Base-by-base conservation (phyloP, 1,284 basidiomycete species). In the Cystobasidiaceae sp. region DNA sequence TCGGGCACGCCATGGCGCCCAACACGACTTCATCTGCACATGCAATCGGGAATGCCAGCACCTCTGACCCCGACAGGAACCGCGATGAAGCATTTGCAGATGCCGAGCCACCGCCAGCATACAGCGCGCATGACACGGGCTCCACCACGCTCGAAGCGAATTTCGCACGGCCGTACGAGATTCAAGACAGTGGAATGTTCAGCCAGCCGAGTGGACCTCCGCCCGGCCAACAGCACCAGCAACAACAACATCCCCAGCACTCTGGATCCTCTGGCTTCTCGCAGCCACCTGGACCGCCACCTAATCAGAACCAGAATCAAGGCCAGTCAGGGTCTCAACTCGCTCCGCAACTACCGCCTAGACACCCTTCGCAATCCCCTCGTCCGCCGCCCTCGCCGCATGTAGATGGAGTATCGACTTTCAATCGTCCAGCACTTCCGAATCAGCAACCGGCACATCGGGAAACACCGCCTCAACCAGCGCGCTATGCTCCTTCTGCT, bases 401-500 rank as follows among this genome's bases (percentile, higher is more conserved):
- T 41, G 45, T 64, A 13, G 61, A 64, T 33, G 61, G 61, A 2
- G 50, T 64, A 37, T 51, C 34, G 2, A 33, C 15, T 15, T 55
- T 48, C 27, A 44, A 34, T 1, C 41, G 41, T 17, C 65, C 48
- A 0, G 34, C 30, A 23, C 54, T 51, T 8, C 59, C 54, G 11
- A 49, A 43, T 15, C 30, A 46, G 23, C 48, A 43, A 27, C 56
- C 60, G 3, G 61, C 68, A 13, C 56, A 52, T 57, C 25, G 43
- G 6, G 41, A 43, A 55, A 15, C 57, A 23, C 57, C 44, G 11
- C 45, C 32, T n/a, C 27, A 23, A n/a, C 37, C 58, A 15, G 19
- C 27, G 44, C 33, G 34, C 23, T 73, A 71, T 65, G 34, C 30
- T 7, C 72, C 72, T 15, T 68, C 69, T 1, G 62, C 58, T 6